These are phyloP conservation scores for Kazachstania bromeliacearum DNA, from an alignment of 805 yeast genomes.

Conservation along the genomic window DNA sequence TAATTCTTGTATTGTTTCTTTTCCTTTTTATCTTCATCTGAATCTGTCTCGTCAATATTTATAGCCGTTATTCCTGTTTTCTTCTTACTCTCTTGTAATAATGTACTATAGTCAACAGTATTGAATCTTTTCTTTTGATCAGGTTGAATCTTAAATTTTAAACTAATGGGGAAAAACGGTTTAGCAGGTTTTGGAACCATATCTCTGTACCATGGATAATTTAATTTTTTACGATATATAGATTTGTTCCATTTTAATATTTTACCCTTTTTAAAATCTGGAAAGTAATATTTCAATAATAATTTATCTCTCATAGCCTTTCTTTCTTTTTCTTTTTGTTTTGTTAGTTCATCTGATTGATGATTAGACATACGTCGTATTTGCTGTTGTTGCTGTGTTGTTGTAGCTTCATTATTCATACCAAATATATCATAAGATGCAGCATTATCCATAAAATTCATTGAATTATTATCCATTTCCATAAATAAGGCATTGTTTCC, in stretches of 20 bases:
- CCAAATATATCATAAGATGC: constrained; percentile 12
- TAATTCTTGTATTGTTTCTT: constrained; percentile 13
- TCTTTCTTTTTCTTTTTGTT: constrained; percentile 8
- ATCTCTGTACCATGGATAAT: constrained; percentile 36
- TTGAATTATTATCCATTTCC: constrained; percentile 19
- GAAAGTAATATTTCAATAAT: constrained; percentile 42
- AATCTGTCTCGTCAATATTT: constrained; percentile 8
- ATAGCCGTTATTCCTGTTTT: constrained; percentile 11
- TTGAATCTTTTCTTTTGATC: constrained; percentile 45
- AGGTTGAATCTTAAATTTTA: constrained; percentile 43
- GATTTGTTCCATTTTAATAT: constrained; percentile 47
- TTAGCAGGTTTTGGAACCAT: constrained; percentile 2
- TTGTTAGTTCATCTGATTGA: neutral
- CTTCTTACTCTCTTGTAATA: constrained; percentile 5
- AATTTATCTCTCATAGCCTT: constrained; percentile 26
- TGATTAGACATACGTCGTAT: neutral
- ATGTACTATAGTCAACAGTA: constrained; percentile 1
- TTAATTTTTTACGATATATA: constrained; percentile 39
- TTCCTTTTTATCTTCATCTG: constrained; percentile 13
- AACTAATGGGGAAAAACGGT: constrained; percentile 41
- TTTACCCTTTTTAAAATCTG: constrained; percentile 41
- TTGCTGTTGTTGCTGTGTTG: constrained; percentile 2
- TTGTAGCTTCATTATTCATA: constrained; percentile 12
- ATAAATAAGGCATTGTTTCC: constrained; percentile 27
- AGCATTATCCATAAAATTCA: constrained; percentile 13